A percentile compares a stretch with the other conserved stretches of the same genome.
These are phyloP conservation scores for Macrophomina tecta DNA, from an alignment of 2,329 filamentous ascomycete species.

Conservation along the genomic window DNA sequence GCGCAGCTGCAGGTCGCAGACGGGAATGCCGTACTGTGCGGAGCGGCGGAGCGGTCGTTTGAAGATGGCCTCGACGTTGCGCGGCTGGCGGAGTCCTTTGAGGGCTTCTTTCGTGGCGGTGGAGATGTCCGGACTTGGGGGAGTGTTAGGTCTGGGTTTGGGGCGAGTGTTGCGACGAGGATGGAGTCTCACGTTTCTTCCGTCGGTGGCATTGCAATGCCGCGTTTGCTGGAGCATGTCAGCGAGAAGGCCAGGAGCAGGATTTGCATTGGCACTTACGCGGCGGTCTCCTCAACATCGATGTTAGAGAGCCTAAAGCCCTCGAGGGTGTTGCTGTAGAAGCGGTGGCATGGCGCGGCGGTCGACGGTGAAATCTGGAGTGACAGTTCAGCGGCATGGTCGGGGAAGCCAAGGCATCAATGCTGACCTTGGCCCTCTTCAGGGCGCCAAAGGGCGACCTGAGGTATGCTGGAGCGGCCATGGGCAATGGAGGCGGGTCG, in stretches of 20 bases:
- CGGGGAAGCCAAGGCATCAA: neutral
- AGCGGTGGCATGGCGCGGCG: constrained; percentile 17
- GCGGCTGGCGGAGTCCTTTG: constrained; percentile 57
- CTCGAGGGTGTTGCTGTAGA: constrained; percentile 26
- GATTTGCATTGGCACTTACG: neutral
- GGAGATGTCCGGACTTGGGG: constrained; percentile 3
- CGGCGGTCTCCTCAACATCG: constrained; percentile 14
- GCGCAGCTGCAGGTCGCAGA: constrained; percentile 89
- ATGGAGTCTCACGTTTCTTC: constrained; percentile 17
- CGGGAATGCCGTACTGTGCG: constrained; percentile 77
- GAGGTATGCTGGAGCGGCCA: constrained; percentile 53
- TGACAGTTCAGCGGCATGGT: neutral
- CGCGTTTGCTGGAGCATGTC: constrained; percentile 28
- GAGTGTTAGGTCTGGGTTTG: neutral
- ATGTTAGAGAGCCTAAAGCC: constrained; percentile 13
- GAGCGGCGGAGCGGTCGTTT: constrained; percentile 80
- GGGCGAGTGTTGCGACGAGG: neutral
- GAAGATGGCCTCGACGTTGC: constrained; percentile 84
- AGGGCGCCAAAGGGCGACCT: constrained; percentile 50
- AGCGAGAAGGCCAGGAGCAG: neutral
- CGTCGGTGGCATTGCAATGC: constrained; percentile 32
- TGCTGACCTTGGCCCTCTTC: constrained; percentile 51
- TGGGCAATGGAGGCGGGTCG: constrained; percentile 32
- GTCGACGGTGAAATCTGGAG: constrained; percentile 13
- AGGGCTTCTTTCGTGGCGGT: constrained; percentile 4